phyloP scores from a whole-genome alignment of 2,329 filamentous ascomycete species.

The Alternaria infectoria region DNA sequence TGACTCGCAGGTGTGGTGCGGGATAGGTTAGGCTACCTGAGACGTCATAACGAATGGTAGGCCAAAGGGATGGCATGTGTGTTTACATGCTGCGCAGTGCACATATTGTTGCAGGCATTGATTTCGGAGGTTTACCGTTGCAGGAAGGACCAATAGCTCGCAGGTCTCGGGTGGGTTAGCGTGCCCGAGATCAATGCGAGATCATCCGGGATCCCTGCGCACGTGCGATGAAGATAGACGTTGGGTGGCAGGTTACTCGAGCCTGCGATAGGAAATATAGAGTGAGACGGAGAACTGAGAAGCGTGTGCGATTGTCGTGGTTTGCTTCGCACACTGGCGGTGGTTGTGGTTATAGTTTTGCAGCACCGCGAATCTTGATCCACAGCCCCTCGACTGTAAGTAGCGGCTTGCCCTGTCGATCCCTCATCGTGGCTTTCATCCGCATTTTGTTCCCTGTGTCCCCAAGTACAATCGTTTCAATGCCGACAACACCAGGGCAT shows the following conservation, averaged over 20 bases:
- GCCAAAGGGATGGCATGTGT: conserved; percentile 15
- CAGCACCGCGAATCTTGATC: conserved; percentile 23
- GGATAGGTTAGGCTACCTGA: background rate
- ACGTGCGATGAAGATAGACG: conserved; percentile 15
- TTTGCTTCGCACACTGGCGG: background rate
- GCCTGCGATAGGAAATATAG: background rate
- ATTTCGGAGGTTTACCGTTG: conserved; percentile 12
- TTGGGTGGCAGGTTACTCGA: conserved; percentile 3
- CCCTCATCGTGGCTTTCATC: conserved; percentile 31
- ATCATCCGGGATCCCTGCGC: conserved; percentile 14
- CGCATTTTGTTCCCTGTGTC: conserved; percentile 27
- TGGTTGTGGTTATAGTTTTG: conserved; percentile 19
- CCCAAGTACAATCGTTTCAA: conserved; percentile 30
- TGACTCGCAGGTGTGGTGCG: background rate
- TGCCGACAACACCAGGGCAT: conserved; percentile 32
- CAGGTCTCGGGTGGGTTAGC: conserved; percentile 13
- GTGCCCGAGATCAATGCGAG: conserved; percentile 12
- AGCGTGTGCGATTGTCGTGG: background rate
- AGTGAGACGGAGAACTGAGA: background rate
- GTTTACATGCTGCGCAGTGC: conserved; percentile 4
- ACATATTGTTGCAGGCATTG: conserved; percentile 19
- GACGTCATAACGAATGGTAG: conserved; percentile 15
- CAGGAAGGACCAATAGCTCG: conserved; percentile 16
- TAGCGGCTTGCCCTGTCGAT: conserved; percentile 28
- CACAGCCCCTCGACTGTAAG: conserved; percentile 28